Evolutionary conservation across 306 rosid species (phyloP), one percentile per base, ranked within the genome.

Genomic region (Gastrolobium bilobum): DNA sequence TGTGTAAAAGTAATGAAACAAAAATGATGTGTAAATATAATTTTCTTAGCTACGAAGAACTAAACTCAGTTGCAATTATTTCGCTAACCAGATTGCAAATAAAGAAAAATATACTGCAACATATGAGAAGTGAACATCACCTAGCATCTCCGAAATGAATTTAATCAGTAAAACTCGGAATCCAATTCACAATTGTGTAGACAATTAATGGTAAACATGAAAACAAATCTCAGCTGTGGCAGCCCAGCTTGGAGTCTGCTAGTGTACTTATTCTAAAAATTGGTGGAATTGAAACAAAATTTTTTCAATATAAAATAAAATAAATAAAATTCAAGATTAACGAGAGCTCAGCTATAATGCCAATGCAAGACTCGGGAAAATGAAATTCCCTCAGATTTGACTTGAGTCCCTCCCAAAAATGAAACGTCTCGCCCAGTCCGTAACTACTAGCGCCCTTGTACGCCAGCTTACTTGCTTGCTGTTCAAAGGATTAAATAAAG

Each of bases 391-490:
- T 77, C 56, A 85, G 10, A 82, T 92, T 82, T 89, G 90, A 76
- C 97, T 95, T 0, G 99, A 91, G 84, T 95, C 98, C 76, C 99
- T 89, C 3, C 99, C 99, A 6, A 85, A 95, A 34, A 93, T 57
- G 66, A 87, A 90, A 71, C 98, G 97, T 75, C 94, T 89, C 30
- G 62, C 29, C 99, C 99, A 95, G 79, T 95, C 99, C 39, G 99
- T 40, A 3, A 91, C 83, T 14, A 95, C 99, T 15, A 95, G 58
- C n/a, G 91, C 91, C 79, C 92, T 91, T 46, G 94, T 95, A 48
- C 99, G 93, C 99, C 96, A 91, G 88, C 98, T 95, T 14, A 95
- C 98, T 95, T 95, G 98, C 84, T 95, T 95, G 91, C 99, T 95
- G 96, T 59, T 78, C 44, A 87, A 65, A 40, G 3, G 10, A 59